Percentiles rank a stretch among this genome's conserved stretches.
These are phyloP conservation scores for Dictyophora rubrovolvata DNA, from an alignment of 768 basidiomycete genomes.

Conservation along the genomic window DNA sequence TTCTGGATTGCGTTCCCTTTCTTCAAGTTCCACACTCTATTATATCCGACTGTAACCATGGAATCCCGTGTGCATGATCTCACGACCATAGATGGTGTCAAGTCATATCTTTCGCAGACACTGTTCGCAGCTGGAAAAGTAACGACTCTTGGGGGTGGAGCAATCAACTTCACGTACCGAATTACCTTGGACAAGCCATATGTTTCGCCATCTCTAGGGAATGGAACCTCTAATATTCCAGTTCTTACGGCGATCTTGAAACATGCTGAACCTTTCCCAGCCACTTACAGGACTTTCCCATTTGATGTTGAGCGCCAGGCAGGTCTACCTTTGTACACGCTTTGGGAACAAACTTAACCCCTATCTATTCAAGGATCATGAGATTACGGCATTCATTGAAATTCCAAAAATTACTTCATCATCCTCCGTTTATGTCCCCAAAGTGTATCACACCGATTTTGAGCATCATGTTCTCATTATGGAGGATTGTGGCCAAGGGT, in stretches of 20 bases:
- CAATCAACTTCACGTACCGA: conserved; percentile 48
- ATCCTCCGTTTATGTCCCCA: conserved; percentile 31
- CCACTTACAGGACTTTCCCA: conserved; percentile 10
- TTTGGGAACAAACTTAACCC: background rate
- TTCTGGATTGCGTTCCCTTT: no score
- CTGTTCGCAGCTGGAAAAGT: conserved; percentile 35
- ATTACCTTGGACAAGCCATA: conserved; percentile 32
- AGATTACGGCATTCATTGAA: conserved; percentile 40
- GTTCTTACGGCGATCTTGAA: conserved; percentile 45
- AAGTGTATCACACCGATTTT: conserved; percentile 35
- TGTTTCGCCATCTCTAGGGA: background rate
- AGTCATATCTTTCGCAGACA: conserved; percentile 36
- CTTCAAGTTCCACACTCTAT: no score
- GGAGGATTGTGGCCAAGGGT: conserved; percentile 44
- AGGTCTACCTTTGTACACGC: background rate
- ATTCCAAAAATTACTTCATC: conserved; percentile 28
- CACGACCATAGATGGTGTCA: conserved; percentile 22
- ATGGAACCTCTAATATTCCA: conserved; percentile 18
- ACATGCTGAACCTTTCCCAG: conserved; percentile 40
- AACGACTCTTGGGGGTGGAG: conserved; percentile 39
- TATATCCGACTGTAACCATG: no score
- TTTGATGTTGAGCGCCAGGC: conserved; percentile 43
- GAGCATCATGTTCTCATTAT: conserved; percentile 45
- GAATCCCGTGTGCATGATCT: conserved; percentile 14
- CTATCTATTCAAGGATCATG: conserved; percentile 20